A percentile compares a stretch with the other conserved stretches of the same genome.
Evolutionary conservation across 208 protist genomes (phyloP).

Genomic region (Acanthamoeba rhysodes): DNA sequence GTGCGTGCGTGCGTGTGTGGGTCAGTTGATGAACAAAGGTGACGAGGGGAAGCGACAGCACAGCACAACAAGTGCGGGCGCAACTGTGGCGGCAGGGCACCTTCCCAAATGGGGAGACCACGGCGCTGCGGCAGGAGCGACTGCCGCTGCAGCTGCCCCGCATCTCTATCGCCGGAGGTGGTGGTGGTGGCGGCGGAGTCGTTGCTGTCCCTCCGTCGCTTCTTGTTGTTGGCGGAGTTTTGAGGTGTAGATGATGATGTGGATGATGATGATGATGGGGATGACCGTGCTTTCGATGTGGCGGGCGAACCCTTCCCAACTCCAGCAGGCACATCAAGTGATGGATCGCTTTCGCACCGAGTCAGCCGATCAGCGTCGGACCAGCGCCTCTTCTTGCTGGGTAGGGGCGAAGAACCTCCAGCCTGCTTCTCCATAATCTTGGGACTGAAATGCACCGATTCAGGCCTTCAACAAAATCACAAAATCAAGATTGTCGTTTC

Average conservation of each 20-base stretch:
- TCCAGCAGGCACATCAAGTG: not conserved
- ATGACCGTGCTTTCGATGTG: not conserved
- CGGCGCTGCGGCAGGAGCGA: not conserved
- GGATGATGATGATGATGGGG: not conserved
- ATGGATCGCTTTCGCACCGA: not conserved
- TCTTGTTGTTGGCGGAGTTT: not conserved
- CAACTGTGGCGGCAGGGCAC: not conserved
- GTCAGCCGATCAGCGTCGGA: not conserved
- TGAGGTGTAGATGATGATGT: not conserved
- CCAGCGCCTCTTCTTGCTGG: not conserved
- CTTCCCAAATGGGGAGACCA: constrained; percentile 35
- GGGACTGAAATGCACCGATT: too few species aligned
- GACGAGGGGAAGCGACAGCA: too few species aligned
- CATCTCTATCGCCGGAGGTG: not conserved
- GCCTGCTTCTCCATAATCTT: too few species aligned
- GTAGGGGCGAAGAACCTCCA: too few species aligned
- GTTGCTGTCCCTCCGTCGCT: not conserved
- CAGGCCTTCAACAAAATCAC: too few species aligned
- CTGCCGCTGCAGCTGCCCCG: not conserved
- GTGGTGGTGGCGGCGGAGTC: not conserved
- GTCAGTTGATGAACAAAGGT: too few species aligned
- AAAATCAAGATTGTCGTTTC: too few species aligned
- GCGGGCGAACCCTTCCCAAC: not conserved
- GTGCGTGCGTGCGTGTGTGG: too few species aligned
- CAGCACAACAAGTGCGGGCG: not conserved